phyloP scores from a whole-genome alignment of 2,329 filamentous ascomycete species.

The Apiospora hydei region DNA sequence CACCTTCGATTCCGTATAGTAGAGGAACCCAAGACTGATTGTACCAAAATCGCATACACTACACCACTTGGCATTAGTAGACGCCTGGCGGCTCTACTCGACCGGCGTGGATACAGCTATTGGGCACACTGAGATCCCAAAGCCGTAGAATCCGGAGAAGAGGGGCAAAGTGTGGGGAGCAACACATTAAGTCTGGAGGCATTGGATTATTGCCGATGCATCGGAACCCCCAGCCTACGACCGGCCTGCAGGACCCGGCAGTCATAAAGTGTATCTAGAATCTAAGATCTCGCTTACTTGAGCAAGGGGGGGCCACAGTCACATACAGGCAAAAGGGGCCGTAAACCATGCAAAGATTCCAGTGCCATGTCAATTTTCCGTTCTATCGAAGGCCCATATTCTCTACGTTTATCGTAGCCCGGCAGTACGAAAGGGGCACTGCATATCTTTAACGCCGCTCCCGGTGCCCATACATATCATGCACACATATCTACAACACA shows the following conservation, averaged over 20 bases:
- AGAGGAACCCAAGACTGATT: background rate
- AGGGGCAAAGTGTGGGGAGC: constrained; percentile 17
- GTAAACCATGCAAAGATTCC: background rate
- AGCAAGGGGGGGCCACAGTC: background rate
- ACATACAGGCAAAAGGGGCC: background rate
- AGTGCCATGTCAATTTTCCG: background rate
- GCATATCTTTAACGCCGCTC: background rate
- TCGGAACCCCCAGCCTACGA: background rate
- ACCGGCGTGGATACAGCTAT: background rate
- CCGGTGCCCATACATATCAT: no score
- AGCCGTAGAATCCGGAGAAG: constrained; percentile 18
- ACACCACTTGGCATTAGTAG: background rate
- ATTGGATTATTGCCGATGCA: background rate
- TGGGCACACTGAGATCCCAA: background rate
- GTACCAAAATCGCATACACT: background rate
- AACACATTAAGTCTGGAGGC: background rate
- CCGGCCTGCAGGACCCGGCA: background rate
- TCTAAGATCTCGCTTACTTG: no score
- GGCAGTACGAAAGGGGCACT: background rate
- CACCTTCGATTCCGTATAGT: background rate
- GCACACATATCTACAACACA: constrained; percentile 18
- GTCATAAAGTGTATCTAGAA: background rate
- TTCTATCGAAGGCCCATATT: background rate
- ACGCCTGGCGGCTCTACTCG: background rate
- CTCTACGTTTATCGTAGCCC: background rate